Conservation (phyloP, 1,284 basidiomycete species). For the Ganoderma resinaceum region DNA sequence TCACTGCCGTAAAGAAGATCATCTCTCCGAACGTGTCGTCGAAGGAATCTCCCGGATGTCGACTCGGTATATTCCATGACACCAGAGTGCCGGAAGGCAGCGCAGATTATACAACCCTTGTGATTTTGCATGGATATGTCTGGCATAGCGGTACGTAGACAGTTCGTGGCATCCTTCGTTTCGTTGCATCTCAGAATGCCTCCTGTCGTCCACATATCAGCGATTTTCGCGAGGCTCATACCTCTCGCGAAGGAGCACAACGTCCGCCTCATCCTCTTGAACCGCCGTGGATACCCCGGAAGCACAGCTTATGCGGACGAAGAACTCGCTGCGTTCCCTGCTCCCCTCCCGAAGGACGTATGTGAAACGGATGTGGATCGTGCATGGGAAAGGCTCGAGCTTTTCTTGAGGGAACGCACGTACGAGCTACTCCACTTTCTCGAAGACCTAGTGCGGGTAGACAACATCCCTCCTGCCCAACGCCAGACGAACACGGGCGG, state of each 20-base stretch:
- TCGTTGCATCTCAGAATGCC: neutral
- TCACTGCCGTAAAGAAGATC: neutral
- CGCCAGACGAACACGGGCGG: neutral
- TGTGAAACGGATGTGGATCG: slow-evolving; percentile 5
- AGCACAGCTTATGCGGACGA: slow-evolving; percentile 33
- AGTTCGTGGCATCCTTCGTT: too few species aligned
- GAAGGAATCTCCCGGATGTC: neutral
- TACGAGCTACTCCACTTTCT: slow-evolving; percentile 36
- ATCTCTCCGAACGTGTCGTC: neutral
- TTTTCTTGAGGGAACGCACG: slow-evolving; percentile 23
- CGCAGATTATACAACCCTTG: slow-evolving; percentile 5
- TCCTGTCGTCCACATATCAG: slow-evolving; percentile 19
- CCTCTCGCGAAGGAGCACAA: slow-evolving; percentile 29
- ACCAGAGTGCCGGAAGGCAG: slow-evolving; percentile 21
- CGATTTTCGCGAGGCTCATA: slow-evolving; percentile 33
- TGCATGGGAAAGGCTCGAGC: neutral
- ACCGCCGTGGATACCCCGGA: slow-evolving; percentile 42
- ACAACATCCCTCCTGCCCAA: slow-evolving; percentile 26
- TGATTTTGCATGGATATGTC: slow-evolving; percentile 12
- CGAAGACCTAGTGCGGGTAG: slow-evolving; percentile 28
- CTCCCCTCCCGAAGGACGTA: too few species aligned
- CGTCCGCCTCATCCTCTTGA: slow-evolving; percentile 40
- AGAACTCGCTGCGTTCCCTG: slow-evolving; percentile 31
- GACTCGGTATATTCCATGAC: slow-evolving; percentile 6
- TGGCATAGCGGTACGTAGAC: slow-evolving; percentile 6